Evolutionary conservation across 2,329 filamentous ascomycete genomes (phyloP), one percentile per base, ranked within the genome.

Genomic region (Fonsecaea pedrosoi): DNA sequence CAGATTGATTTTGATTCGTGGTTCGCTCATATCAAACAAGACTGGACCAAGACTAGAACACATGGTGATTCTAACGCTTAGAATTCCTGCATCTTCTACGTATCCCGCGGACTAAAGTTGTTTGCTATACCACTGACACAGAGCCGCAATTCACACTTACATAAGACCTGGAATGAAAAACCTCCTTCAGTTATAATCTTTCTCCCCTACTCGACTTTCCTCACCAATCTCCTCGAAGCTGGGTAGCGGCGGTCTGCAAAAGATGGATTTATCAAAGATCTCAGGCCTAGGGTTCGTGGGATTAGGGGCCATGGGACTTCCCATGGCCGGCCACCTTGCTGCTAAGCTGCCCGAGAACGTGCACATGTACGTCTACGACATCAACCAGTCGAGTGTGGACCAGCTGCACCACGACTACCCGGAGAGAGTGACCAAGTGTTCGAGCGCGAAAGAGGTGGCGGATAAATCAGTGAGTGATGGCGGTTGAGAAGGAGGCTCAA

Each of bases 291-390:
- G 82, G 54, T 87, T 86, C 75, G 81, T 87, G 54, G 84, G 85
- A 70, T 78, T 86, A 1, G 84, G 84, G n/a, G 79, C 81, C 10
- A 86, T 86, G 84, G 84, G 84, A 0, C 78, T 77, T 60, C 84
- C 84, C 10, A 86, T 86, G 84, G 78, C 81, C 4, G 75, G 73
- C 21, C 83, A 86, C 72, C 76, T 86, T 30, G 79, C 81, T 9
- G 78, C 79, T 25, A 85, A 84, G 69, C 76, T 83, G 56, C 76
- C 80, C 2, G 30, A 73, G 9, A 75, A 78, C 10, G 80, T 81
- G 8, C 76, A 76, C 3, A 79, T 86, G 64, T 80, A 80, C 70
- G 78, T 85, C 7, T 83, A 81, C 70, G 84, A 86, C 71, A 79
- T 86, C 3, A 77, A 81, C 4, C 74, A 78, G 54, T 71, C 77